Evolutionary conservation across 768 basidiomycete species (phyloP).

Genomic region (Rhodotorula sphaerocarpa): DNA sequence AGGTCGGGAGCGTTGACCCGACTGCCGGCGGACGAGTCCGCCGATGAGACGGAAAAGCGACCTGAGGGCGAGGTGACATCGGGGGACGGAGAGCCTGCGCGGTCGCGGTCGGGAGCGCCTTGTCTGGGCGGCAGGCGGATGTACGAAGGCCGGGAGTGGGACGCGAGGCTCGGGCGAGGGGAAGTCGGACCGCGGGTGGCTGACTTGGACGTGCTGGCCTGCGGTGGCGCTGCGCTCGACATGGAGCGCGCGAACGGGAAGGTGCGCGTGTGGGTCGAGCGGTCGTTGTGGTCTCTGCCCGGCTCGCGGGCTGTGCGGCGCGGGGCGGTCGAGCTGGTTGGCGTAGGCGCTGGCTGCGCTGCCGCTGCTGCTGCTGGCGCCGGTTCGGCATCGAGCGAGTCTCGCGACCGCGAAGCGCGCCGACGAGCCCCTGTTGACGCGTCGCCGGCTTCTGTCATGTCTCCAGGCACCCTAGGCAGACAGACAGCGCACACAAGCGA

Average conservation of each 20-base stretch:
- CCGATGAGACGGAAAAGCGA: slow-evolving; percentile 9
- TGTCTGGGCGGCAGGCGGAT: background rate
- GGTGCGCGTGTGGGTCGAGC: background rate
- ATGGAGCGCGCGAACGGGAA: background rate
- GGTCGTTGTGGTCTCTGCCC: too few species aligned
- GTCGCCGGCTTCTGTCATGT: too few species aligned
- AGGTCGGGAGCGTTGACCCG: slow-evolving; percentile 19
- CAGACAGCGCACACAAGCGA: too few species aligned
- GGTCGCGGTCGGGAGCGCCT: too few species aligned
- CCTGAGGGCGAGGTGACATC: slow-evolving; percentile 9
- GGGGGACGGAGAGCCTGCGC: background rate
- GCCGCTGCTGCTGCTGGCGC: too few species aligned
- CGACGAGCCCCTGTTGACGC: too few species aligned
- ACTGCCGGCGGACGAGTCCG: slow-evolving; percentile 3
- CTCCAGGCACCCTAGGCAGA: too few species aligned
- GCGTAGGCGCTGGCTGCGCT: background rate
- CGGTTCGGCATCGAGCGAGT: too few species aligned
- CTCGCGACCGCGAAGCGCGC: too few species aligned
- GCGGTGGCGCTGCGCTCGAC: too few species aligned
- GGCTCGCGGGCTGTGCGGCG: too few species aligned
- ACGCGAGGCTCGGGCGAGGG: background rate
- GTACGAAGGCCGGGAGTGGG: background rate
- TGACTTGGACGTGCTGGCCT: background rate
- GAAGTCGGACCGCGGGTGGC: background rate
- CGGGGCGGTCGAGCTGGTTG: too few species aligned